Conservation (phyloP, 306 rosid species). For the Lathyrus sativus region DNA sequence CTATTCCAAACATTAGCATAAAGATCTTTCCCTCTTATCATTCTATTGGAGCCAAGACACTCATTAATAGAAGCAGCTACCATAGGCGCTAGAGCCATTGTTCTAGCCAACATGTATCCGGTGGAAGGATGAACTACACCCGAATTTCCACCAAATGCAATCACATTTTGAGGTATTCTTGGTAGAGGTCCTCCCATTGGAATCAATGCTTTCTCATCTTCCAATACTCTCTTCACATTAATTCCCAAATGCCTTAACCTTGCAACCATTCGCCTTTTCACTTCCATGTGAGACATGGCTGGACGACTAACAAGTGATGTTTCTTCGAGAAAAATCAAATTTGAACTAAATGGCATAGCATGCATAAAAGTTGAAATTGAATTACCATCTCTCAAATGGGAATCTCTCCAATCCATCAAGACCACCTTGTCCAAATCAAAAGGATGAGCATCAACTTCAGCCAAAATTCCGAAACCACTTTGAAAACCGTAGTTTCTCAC, state of each 20-base stretch:
- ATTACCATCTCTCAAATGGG: constrained; percentile 62
- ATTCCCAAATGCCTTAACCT: constrained; percentile 79
- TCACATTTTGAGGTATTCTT: constrained; percentile 58
- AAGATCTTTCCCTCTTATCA: constrained; percentile 67
- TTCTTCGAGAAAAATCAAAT: constrained; percentile 73
- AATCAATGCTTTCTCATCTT: constrained; percentile 82
- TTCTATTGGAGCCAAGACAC: constrained; percentile 76
- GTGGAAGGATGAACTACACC: constrained; percentile 89
- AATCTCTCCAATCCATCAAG: constrained; percentile 59
- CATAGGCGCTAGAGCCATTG: constrained; percentile 58
- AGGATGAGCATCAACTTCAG: constrained; percentile 77
- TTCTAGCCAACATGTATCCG: constrained; percentile 76
- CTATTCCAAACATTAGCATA: constrained; percentile 67
- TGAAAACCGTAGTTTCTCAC: constrained; percentile 64
- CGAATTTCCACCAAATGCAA: constrained; percentile 74
- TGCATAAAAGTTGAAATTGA: constrained; percentile 75
- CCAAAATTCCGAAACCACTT: constrained; percentile 79
- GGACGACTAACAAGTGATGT: constrained; percentile 84
- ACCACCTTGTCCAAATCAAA: constrained; percentile 76
- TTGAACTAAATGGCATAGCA: constrained; percentile 89
- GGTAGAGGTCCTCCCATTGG: constrained; percentile 97
- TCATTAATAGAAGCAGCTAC: constrained; percentile 61
- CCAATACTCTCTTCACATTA: constrained; percentile 60
- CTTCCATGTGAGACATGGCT: constrained; percentile 53
- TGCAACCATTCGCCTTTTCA: constrained; percentile 77